phyloP scores from a whole-genome alignment of 208 protist genomes.

The Strigomonas culicis region DNA sequence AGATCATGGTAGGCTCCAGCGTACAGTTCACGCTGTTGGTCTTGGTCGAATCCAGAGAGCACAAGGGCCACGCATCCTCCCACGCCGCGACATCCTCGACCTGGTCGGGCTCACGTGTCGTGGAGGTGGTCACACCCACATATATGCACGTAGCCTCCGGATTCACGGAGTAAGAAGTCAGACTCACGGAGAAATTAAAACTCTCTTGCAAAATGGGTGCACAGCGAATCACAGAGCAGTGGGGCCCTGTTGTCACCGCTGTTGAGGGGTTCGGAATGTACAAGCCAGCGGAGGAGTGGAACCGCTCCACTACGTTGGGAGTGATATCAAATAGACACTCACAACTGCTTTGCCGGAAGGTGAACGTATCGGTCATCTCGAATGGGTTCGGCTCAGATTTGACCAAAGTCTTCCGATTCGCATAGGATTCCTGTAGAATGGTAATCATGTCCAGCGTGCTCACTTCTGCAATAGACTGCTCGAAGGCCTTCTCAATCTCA shows the following conservation, averaged over 20 bases:
- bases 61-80: conserved; percentile 80
- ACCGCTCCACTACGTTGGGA: conserved; percentile 50
- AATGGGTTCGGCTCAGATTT: background rate
- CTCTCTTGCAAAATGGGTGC: conserved; percentile 47
- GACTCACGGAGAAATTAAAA: conserved; percentile 69
- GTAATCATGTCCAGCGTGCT: conserved; percentile 46
- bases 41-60: conserved; percentile 54
- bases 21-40: conserved; percentile 87
- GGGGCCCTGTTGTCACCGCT: conserved; percentile 41
- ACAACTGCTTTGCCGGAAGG: background rate
- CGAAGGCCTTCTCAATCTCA: conserved; percentile 46
- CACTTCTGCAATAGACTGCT: conserved; percentile 23
- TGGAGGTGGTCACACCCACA: conserved; percentile 74
- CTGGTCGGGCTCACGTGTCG: conserved; percentile 32
- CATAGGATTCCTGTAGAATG: conserved; percentile 8
- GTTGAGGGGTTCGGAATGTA: conserved; percentile 73
- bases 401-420: background rate
- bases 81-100: conserved; percentile 57
- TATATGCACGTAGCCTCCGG: conserved; percentile 53
- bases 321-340: background rate
- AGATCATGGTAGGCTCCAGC: conserved; percentile 77
- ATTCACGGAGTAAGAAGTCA: conserved; percentile 23
- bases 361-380: background rate
- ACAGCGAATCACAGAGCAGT: conserved; percentile 54
- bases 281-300: conserved; percentile 56